These are phyloP conservation scores for Alternaria hordeiaustralica DNA, from an alignment of 2,329 filamentous ascomycete species.

Conservation along the genomic window DNA sequence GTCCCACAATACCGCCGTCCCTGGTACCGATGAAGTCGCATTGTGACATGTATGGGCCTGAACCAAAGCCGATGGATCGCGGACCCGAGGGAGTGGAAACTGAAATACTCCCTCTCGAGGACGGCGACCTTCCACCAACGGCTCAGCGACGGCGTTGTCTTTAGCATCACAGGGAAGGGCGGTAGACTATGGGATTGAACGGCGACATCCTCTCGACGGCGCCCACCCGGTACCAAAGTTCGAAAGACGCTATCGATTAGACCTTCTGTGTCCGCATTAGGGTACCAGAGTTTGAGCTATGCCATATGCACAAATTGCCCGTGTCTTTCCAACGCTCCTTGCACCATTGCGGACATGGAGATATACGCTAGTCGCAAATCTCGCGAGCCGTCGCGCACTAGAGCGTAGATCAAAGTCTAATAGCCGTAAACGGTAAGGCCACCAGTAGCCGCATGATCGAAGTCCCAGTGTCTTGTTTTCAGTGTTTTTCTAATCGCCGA, in stretches of 20 bases:
- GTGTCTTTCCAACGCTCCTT: slow-evolving; percentile 4
- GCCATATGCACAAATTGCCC: neutral
- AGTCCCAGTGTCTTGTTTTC: neutral
- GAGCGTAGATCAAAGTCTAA: slow-evolving; percentile 15
- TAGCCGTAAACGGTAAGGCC: slow-evolving; percentile 7
- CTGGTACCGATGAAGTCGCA: neutral
- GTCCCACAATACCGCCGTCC: slow-evolving; percentile 8
- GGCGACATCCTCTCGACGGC: slow-evolving; percentile 5
- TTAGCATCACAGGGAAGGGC: neutral
- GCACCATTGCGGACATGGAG: slow-evolving; percentile 4
- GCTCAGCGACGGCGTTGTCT: slow-evolving; percentile 1
- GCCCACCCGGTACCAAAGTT: neutral
- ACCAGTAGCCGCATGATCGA: slow-evolving; percentile 11
- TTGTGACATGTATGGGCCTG: neutral
- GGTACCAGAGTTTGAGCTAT: neutral
- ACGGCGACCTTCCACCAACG: neutral
- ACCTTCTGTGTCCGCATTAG: slow-evolving; percentile 3
- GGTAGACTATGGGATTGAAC: slow-evolving; percentile 11
- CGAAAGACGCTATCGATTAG: neutral
- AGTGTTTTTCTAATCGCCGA: slow-evolving; percentile 14
- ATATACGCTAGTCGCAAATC: slow-evolving; percentile 13
- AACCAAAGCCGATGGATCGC: neutral
- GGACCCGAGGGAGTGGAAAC: slow-evolving; percentile 5
- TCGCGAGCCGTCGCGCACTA: slow-evolving; percentile 8
- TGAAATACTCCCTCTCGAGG: neutral